These are phyloP conservation scores for Rhynchospora tenuis DNA, from an alignment of 176 grass and related monocot species.

Conservation along the genomic window DNA sequence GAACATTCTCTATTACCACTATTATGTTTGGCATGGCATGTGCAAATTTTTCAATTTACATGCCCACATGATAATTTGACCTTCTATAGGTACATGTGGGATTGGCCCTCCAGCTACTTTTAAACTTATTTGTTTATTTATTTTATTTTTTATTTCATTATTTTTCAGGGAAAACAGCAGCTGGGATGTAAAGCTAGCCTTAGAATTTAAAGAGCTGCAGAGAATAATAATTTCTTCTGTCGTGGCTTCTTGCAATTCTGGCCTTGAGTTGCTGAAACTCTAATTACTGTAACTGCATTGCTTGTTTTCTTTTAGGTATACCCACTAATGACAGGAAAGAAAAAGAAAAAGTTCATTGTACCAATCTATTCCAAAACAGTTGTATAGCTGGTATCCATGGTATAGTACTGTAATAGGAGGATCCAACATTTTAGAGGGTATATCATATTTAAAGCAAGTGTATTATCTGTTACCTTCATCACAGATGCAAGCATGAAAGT, in stretches of 20 bases:
- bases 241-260: constrained; percentile 47
- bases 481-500: neutral
- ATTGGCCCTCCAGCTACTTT: neutral
- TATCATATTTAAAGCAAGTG: neutral
- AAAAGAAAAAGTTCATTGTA: neutral
- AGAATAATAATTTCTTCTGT: constrained; percentile 62
- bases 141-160: neutral
- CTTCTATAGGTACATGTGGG: neutral
- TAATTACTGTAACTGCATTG: constrained; percentile 20
- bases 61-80: constrained; percentile 8
- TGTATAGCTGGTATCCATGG: neutral
- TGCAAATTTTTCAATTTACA: neutral
- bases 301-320: constrained; percentile 1
- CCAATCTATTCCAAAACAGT: neutral
- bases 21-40: constrained; percentile 2
- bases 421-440: neutral
- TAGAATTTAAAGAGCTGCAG: constrained; percentile 66
- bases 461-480: neutral
- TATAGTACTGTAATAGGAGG: neutral
- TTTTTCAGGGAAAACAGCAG: constrained; percentile 35
- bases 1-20: neutral
- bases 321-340: neutral
- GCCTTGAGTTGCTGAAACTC: constrained; percentile 31
- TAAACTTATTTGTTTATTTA: neutral
- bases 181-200: constrained; percentile 69